Evolutionary conservation across 495 filamentous ascomycete species (phyloP).

Genomic region (Talaromyces adpressus): DNA sequence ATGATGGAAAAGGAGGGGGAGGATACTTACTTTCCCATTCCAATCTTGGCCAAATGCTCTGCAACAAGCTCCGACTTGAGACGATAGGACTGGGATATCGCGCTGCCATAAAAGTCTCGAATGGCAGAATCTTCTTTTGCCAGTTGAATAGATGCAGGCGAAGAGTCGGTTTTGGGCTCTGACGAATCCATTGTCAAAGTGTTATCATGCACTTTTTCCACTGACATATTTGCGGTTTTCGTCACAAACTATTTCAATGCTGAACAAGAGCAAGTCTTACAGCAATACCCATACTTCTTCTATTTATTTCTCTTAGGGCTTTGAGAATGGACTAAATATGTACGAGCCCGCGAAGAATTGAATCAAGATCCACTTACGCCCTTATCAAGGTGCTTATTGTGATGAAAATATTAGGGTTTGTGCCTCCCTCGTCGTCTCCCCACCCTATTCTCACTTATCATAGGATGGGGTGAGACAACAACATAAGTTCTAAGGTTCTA

Average conservation of each 20-base stretch:
- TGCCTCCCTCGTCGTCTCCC: not conserved
- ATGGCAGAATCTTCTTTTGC: not conserved
- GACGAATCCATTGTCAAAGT: not conserved
- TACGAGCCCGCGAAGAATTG: not conserved
- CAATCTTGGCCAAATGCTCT: constrained; percentile 25
- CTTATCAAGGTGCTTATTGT: not conserved
- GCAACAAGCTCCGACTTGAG: constrained; percentile 28
- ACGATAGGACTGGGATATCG: constrained; percentile 24
- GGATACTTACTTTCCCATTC: constrained; percentile 23
- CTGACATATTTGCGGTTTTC: not conserved
- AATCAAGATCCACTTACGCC: not conserved
- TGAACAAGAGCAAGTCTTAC: not conserved
- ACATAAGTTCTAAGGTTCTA: not conserved
- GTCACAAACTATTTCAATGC: not conserved
- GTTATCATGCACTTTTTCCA: not conserved
- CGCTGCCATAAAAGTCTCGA: constrained; percentile 22
- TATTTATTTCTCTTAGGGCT: not conserved
- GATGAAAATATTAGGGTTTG: not conserved
- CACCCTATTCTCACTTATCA: not conserved
- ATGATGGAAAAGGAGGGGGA: not conserved
- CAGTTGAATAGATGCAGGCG: not conserved
- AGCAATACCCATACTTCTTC: not conserved
- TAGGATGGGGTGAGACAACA: not conserved
- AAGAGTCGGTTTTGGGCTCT: not conserved
- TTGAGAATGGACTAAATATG: not conserved